phyloP scores from a whole-genome alignment of 768 basidiomycete genomes.

The Amanita muscaria region DNA sequence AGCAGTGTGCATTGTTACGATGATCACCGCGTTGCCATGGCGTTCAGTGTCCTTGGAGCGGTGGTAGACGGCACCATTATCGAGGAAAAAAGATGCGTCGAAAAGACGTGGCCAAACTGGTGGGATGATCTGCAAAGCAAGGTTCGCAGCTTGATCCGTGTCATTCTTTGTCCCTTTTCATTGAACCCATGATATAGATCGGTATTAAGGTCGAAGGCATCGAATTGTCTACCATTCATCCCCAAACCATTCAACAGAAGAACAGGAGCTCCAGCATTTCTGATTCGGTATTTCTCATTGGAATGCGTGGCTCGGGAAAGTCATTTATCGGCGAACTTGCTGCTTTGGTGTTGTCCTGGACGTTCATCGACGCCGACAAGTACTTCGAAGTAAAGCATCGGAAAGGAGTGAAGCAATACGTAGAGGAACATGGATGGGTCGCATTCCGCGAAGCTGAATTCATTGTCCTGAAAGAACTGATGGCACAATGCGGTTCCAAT shows the following conservation, averaged over 20 bases:
- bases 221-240: slow-evolving; percentile 47
- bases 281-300: slow-evolving; percentile 70
- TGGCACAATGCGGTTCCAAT: slow-evolving; percentile 43
- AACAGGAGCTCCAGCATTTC: slow-evolving; percentile 20
- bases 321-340: slow-evolving; percentile 79
- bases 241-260: slow-evolving; percentile 30
- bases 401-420: slow-evolving; percentile 63
- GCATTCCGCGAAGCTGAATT: slow-evolving; percentile 82
- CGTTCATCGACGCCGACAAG: slow-evolving; percentile 74
- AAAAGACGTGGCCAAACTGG: slow-evolving; percentile 99
- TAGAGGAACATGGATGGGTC: slow-evolving; percentile 77
- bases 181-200: slow-evolving; percentile 43
- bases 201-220: slow-evolving; percentile 83
- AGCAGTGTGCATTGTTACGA: slow-evolving; percentile 92
- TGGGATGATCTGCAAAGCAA: slow-evolving; percentile 98
- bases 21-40: slow-evolving; percentile 98
- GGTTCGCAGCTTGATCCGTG: slow-evolving; percentile 30
- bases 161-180: too few relatives aligned
- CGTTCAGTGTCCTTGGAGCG: slow-evolving; percentile 82
- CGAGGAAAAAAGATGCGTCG: slow-evolving; percentile 96
- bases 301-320: slow-evolving; percentile 98
- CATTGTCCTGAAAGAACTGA: slow-evolving; percentile 56
- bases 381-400: slow-evolving; percentile 61
- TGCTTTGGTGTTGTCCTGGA: slow-evolving; percentile 61
- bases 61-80: slow-evolving; percentile 69